Evolutionary conservation across 345 rosid genomes (phyloP), one percentile per base, ranked within the genome.

Genomic region (Heritiera littoralis): DNA sequence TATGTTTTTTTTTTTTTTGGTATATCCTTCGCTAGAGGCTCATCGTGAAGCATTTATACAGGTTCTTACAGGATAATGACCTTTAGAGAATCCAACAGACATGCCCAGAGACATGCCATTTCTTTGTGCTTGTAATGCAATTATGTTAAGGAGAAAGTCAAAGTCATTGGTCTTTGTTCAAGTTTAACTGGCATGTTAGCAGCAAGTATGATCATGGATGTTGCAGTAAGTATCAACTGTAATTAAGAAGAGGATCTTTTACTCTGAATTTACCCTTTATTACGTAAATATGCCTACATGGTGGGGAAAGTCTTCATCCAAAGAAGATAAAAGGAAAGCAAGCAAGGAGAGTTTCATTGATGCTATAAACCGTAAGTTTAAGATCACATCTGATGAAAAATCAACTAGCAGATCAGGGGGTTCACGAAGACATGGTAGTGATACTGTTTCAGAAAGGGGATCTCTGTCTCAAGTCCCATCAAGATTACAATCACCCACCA

Each of bases 261-360:
- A 58, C 78, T 78, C 82, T 69, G 82, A 77, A 63, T 76, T 78
- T 78, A 64, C 45, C 79, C 28, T 8, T 13, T 76, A 20, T 49
- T 58, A 54, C 41, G 46, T 66, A 80, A 84, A 80, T 80, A 89
- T 89, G 92, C 89, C 79, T 90, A 72, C 89, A 28, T 87, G 95
- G 98, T 93, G 97, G 95, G 89, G 87, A 61, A 92, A 88, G 83
- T 79, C 88, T 66, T 89, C 93, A 40, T 89, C 91, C 1, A 93
- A 92, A 85, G 92, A 89, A 79, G 89, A 88, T 45, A 93, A 93
- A 85, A 92, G 89, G 90, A 93, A 93, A 85, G 63, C 83, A 41
- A 85, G 83, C 81, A 93, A 93, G 79, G 98, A 90, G 82, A 89
- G 98, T 85, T 82, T 92, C 72, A 74, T 93, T 41, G 92, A 89